Evolutionary conservation across 2,329 filamentous ascomycete genomes (phyloP).

Genomic region (Aschersonia sp.): DNA sequence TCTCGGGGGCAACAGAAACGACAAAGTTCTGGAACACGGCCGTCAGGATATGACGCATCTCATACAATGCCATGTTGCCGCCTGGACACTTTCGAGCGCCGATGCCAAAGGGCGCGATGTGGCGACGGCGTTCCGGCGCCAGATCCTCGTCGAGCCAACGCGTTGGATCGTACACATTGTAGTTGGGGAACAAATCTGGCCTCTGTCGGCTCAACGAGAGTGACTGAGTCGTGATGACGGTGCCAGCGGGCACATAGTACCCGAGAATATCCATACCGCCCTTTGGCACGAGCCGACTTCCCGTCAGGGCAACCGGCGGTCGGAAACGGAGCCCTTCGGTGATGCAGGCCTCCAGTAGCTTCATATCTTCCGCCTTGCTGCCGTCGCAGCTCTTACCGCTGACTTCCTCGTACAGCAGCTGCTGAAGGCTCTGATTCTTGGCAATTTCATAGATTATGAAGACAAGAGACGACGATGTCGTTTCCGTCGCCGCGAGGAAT

Average conservation of each 20-base stretch:
- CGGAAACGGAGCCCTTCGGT: constrained; percentile 8
- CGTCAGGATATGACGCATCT: constrained; percentile 7
- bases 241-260: constrained; percentile 6
- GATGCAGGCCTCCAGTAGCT: constrained; percentile 7
- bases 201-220: constrained; percentile 8
- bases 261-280: constrained; percentile 7
- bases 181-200: constrained; percentile 8
- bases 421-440: constrained; percentile 3
- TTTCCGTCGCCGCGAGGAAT: constrained; percentile 7
- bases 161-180: constrained; percentile 6
- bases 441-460: constrained; percentile 9
- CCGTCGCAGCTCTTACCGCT: not conserved
- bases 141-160: constrained; percentile 5
- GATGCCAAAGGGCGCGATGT: constrained; percentile 4
- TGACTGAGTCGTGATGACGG: constrained; percentile 8
- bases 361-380: constrained; percentile 1
- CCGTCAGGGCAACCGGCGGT: constrained; percentile 7
- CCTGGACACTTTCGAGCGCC: constrained; percentile 7
- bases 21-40: constrained; percentile 2
- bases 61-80: constrained; percentile 6
- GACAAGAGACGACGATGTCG: constrained; percentile 7
- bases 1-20: constrained; percentile 6
- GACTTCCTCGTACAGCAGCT: constrained; percentile 6
- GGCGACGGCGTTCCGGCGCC: constrained; percentile 3
- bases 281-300: constrained; percentile 6